phyloP scores from a whole-genome alignment of 2,329 filamentous ascomycete species.

The Diplodia corticola region DNA sequence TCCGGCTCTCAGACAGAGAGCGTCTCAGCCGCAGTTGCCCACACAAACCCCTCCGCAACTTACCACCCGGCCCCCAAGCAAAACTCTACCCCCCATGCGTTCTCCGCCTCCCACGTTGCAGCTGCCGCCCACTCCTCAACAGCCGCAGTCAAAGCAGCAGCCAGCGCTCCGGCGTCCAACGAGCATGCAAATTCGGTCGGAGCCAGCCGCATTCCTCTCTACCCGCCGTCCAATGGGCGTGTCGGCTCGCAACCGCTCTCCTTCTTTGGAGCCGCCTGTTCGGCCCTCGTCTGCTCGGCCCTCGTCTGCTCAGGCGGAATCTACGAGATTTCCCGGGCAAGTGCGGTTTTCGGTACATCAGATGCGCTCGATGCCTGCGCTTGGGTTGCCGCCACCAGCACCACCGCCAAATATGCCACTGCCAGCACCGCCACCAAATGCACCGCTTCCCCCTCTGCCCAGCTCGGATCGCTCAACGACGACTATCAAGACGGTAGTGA shows the following conservation, averaged over 20 bases:
- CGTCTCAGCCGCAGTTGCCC: constrained; percentile 8
- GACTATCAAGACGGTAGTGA: constrained; percentile 9
- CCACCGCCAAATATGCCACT: constrained; percentile 50
- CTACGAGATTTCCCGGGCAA: neutral
- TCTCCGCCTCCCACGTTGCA: constrained; percentile 23
- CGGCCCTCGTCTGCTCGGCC: constrained; percentile 10
- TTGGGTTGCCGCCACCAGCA: constrained; percentile 47
- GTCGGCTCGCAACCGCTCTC: constrained; percentile 5
- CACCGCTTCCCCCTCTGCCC: constrained; percentile 10
- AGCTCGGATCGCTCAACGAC: neutral
- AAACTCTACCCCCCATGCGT: constrained; percentile 23
- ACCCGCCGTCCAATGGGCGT: constrained; percentile 32
- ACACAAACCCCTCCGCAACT: neutral
- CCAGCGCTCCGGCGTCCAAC: constrained; percentile 43
- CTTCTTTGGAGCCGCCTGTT: neutral
- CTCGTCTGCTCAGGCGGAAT: neutral
- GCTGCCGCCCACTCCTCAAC: constrained; percentile 20
- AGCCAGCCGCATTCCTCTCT: constrained; percentile 46
- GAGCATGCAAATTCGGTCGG: constrained; percentile 47
- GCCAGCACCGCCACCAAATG: constrained; percentile 37
- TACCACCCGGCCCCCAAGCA: neutral
- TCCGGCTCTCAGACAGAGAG: constrained; percentile 2
- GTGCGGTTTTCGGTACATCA: constrained; percentile 22
- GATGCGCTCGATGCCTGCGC: constrained; percentile 39
- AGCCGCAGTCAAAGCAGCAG: constrained; percentile 3